Evolutionary conservation across 345 rosid genomes (phyloP), one percentile per base, ranked within the genome.

Genomic region (Garcia nutans): DNA sequence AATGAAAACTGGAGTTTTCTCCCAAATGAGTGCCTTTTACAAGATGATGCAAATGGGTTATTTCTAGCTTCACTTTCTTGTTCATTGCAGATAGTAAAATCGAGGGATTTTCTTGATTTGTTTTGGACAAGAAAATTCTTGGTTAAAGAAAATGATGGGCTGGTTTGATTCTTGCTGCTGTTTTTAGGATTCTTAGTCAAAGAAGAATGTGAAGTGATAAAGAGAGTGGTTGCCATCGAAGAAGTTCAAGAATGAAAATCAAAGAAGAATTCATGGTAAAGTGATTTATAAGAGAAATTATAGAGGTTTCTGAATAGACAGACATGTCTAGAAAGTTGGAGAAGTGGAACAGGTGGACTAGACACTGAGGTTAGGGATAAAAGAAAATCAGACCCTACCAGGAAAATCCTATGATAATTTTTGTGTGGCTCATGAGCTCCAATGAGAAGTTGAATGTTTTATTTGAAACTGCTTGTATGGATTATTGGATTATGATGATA

Each of bases 301-400:
- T 8, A 5, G 49, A 28, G 19, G 22, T n/a, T n/a, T n/a, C 26
- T 52, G 55, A 70, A 70, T 52, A 15, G 60, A 52, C 16, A 12
- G 19, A 37, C 6, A n/a, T 19, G 45, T 65, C 71, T 56, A 65
- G 77, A 74, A 74, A 55, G 77, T 65, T 74, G 52, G 71, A 16
- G 77, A 74, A 74, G 71, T 13, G 19, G 55, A 22, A 1, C 54
- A 65, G 22, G 66, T 44, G 59, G 67, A 28, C 15, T 8, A 19
- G 5, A 3, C 5, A 8, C 45, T 23, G 37, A 47, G 23, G 68
- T 45, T 73, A 16, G 15, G 10, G 68, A 73, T 68, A 73, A 55
- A 54, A 24, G 41, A 52, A 24, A 3, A 50, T 16, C 1, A 12
- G 52, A 58, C 74, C 65, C 71, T 47, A 28, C 11, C 71, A 49